A percentile compares a stretch with the other conserved stretches of the same genome.
Conservation (phyloP, 2,329 filamentous ascomycete species). For the Cercospora beticola region DNA sequence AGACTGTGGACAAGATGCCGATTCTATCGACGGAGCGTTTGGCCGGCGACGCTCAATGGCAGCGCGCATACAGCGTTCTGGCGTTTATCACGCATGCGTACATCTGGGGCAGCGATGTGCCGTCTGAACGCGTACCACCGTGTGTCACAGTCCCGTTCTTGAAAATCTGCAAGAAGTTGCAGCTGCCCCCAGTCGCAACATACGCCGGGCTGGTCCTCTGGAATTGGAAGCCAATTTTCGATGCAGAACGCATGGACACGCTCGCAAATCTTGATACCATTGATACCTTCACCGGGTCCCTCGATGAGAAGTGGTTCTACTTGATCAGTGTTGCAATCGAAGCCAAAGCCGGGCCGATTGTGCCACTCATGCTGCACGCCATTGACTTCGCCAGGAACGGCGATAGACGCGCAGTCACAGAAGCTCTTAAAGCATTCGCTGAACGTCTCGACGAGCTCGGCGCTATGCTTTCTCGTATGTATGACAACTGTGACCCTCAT, state of each 20-base stretch:
- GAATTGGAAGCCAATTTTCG: constrained; percentile 94
- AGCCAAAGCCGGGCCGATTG: constrained; percentile 80
- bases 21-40: constrained; percentile 80
- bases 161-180: constrained; percentile 66
- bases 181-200: constrained; percentile 88
- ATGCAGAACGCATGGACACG: constrained; percentile 75
- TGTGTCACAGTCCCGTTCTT: constrained; percentile 81
- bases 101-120: constrained; percentile 79
- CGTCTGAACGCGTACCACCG: constrained; percentile 71
- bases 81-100: constrained; percentile 81
- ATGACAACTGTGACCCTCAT: constrained; percentile 90
- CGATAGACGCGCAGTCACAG: constrained; percentile 70
- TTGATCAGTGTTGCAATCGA: constrained; percentile 94
- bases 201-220: constrained; percentile 90
- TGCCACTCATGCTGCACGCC: constrained; percentile 84
- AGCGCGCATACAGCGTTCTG: constrained; percentile 77
- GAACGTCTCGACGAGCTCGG: constrained; percentile 85
- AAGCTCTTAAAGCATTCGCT: constrained; percentile 76
- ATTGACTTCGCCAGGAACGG: constrained; percentile 73
- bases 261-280: constrained; percentile 86
- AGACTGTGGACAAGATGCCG: constrained; percentile 76
- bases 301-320: constrained; percentile 99
- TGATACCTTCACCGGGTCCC: constrained; percentile 85
- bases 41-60: constrained; percentile 84
- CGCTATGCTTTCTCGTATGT: constrained; percentile 78